These are phyloP conservation scores for Xenosphaeropsis pyriputrescens DNA, from an alignment of 2,329 filamentous ascomycete genomes.

Conservation along the genomic window DNA sequence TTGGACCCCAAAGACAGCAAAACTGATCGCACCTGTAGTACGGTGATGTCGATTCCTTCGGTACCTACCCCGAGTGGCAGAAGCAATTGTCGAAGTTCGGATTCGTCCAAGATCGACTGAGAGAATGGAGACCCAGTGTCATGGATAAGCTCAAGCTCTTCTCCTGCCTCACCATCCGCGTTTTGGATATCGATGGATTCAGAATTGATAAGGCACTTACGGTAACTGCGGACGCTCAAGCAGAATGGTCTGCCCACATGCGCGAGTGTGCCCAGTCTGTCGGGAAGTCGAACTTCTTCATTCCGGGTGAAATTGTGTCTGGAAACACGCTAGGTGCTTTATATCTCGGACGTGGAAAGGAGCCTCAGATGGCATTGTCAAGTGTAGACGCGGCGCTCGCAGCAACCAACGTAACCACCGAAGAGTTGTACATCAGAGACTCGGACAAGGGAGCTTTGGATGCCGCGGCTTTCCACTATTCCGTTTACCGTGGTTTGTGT, in stretches of 20 bases:
- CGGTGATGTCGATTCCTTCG: constrained; percentile 47
- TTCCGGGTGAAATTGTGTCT: constrained; percentile 48
- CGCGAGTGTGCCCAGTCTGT: constrained; percentile 38
- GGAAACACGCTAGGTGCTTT: constrained; percentile 45
- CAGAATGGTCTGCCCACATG: constrained; percentile 38
- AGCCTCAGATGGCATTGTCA: constrained; percentile 33
- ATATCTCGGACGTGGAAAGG: constrained; percentile 46
- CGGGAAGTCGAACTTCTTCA: constrained; percentile 48
- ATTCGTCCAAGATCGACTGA: constrained; percentile 47
- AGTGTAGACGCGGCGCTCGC: constrained; percentile 31
- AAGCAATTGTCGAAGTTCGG: constrained; percentile 50
- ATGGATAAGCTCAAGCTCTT: constrained; percentile 41
- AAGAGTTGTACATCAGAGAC: constrained; percentile 34
- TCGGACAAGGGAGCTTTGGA: constrained; percentile 38
- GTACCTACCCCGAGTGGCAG: constrained; percentile 47
- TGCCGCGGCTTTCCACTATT: constrained; percentile 47
- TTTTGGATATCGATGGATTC: constrained; percentile 52
- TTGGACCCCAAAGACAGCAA: background rate
- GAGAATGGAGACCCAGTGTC: constrained; percentile 46
- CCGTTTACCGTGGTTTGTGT: constrained; percentile 45
- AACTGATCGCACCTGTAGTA: constrained; percentile 23
- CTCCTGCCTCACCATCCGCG: constrained; percentile 46
- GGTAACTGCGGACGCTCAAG: constrained; percentile 45
- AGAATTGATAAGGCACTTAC: constrained; percentile 54
- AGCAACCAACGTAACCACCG: constrained; percentile 25